phyloP scores from a whole-genome alignment of 2,329 filamentous ascomycete species.

The Cyanodermella asteris region DNA sequence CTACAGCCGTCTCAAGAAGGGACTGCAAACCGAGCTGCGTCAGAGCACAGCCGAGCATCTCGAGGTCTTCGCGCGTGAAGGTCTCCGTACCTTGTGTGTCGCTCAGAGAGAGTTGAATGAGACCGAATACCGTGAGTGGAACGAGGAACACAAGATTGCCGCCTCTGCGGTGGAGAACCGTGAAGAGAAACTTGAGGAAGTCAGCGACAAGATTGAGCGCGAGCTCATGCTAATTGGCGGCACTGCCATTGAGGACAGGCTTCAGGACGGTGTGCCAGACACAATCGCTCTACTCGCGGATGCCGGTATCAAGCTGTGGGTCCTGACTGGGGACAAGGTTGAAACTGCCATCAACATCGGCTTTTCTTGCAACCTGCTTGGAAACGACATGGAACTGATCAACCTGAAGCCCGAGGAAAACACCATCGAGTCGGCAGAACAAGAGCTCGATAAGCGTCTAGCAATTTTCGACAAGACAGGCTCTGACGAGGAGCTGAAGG shows the following conservation, averaged over 20 bases:
- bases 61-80: slow-evolving; percentile 91
- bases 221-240: slow-evolving; percentile 74
- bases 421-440: slow-evolving; percentile 39
- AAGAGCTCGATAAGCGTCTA: slow-evolving; percentile 54
- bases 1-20: slow-evolving; percentile 68
- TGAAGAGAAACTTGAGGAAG: slow-evolving; percentile 79
- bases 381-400: slow-evolving; percentile 95
- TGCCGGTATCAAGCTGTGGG: slow-evolving; percentile 96
- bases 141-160: slow-evolving; percentile 66
- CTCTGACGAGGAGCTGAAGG: slow-evolving; percentile 61
- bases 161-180: slow-evolving; percentile 65
- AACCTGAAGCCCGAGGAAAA: slow-evolving; percentile 70
- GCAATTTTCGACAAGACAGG: slow-evolving; percentile 57
- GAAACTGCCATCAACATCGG: slow-evolving; percentile 99
- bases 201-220: slow-evolving; percentile 77
- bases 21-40: slow-evolving; percentile 68
- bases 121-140: slow-evolving; percentile 68
- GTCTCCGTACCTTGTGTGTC: slow-evolving; percentile 82
- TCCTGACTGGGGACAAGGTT: slow-evolving; percentile 93
- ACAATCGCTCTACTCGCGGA: slow-evolving; percentile 77
- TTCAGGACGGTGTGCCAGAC: slow-evolving; percentile 92
- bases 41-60: slow-evolving; percentile 75
- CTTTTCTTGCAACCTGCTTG: slow-evolving; percentile 91
- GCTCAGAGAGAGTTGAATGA: slow-evolving; percentile 63
- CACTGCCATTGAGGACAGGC: slow-evolving; percentile 87